Evolutionary conservation across 2,329 filamentous ascomycete species (phyloP).

Genomic region (Arachnopeziza araneosa): DNA sequence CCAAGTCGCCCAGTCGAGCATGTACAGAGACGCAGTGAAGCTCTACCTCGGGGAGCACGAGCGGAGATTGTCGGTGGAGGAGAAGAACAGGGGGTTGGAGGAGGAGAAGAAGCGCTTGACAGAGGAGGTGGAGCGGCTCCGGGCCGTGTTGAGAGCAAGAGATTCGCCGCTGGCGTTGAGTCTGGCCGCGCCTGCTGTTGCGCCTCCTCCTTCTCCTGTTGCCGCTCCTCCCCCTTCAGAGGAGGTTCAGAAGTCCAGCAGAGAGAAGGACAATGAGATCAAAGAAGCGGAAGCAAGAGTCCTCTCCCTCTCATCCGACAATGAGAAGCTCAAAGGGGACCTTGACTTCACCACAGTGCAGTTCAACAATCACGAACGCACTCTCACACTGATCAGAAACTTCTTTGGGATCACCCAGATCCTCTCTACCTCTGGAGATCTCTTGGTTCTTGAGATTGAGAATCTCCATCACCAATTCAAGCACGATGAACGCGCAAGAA

Average conservation of each 20-base stretch:
- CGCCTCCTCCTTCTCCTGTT: too few relatives aligned
- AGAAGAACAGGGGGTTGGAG: background rate
- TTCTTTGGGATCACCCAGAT: background rate
- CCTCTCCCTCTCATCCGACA: background rate
- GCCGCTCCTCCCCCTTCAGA: background rate
- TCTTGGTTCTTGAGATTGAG: background rate
- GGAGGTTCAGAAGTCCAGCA: background rate
- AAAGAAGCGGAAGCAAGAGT: background rate
- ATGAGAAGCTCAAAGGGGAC: background rate
- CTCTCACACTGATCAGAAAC: background rate
- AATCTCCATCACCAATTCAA: background rate
- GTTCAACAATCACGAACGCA: background rate
- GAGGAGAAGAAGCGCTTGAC: background rate
- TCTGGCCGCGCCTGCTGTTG: background rate
- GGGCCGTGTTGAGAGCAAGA: background rate
- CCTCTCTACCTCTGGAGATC: background rate
- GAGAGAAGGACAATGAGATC: background rate
- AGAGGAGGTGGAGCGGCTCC: background rate
- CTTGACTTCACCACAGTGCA: background rate
- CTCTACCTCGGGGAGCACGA: background rate
- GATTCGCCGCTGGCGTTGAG: background rate
- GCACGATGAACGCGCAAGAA: background rate
- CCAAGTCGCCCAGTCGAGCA: background rate
- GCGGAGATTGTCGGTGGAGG: background rate
- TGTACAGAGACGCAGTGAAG: background rate